phyloP scores from a whole-genome alignment of 306 rosid species.

The Cicer bijugum region DNA sequence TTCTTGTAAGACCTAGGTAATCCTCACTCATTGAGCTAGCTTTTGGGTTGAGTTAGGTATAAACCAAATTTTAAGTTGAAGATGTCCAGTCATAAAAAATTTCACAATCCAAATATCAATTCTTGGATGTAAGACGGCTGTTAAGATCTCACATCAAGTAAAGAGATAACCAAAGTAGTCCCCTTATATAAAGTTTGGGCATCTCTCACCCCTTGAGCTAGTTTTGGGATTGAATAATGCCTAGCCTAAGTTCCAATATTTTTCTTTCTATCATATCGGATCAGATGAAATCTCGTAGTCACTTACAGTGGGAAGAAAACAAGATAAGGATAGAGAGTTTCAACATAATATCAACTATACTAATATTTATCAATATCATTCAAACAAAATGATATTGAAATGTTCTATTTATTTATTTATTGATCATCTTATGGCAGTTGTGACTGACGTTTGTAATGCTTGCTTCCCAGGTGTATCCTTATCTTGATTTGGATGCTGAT shows the following conservation, averaged over 20 bases:
- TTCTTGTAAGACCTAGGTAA: not conserved
- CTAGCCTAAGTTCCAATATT: not conserved
- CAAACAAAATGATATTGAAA: slow-evolving; percentile 5
- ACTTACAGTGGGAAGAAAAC: not conserved
- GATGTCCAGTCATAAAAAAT: not conserved
- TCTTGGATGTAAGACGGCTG: not conserved
- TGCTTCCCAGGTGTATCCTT: slow-evolving; percentile 66
- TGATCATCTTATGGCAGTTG: slow-evolving; percentile 11
- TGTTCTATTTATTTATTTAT: not conserved
- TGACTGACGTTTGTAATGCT: slow-evolving; percentile 38
- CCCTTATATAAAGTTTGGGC: not conserved
- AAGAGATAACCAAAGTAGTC: not conserved
- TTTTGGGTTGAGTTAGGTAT: not conserved
- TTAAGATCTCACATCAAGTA: not conserved
- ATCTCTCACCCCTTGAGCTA: not conserved
- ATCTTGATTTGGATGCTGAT: slow-evolving; percentile 52
- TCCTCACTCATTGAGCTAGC: not conserved
- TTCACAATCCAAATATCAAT: not conserved
- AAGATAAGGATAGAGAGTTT: not conserved
- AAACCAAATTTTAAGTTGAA: not conserved
- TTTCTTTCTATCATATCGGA: not conserved
- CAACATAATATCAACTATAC: not conserved
- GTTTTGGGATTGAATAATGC: not conserved
- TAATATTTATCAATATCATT: not conserved
- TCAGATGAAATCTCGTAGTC: slow-evolving; percentile 11